phyloP scores from a whole-genome alignment of 2,329 filamentous ascomycete species.

The Lasiodiplodia hormozganensis region DNA sequence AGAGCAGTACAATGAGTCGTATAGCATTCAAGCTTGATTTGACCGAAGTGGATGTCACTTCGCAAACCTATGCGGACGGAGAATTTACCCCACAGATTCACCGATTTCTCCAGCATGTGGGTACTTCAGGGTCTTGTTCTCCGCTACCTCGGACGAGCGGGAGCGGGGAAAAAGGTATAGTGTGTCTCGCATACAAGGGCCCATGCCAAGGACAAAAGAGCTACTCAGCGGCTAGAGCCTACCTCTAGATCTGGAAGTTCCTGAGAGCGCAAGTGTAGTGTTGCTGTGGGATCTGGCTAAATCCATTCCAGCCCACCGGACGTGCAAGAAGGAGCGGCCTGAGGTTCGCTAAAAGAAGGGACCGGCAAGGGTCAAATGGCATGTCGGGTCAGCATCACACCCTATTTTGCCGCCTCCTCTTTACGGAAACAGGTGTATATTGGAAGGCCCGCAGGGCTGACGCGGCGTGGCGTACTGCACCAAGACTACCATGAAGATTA shows the following conservation, averaged over 20 bases:
- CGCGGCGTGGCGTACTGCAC: neutral
- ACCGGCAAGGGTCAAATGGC: slow-evolving; percentile 6
- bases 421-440: neutral
- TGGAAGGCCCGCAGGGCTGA: slow-evolving; percentile 11
- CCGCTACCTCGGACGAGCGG: slow-evolving; percentile 12
- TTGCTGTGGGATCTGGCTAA: neutral
- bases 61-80: neutral
- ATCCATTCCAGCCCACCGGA: slow-evolving; percentile 17
- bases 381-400: neutral
- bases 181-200: neutral
- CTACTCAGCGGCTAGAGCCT: neutral
- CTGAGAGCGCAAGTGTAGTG: neutral
- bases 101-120: neutral
- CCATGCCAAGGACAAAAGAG: neutral
- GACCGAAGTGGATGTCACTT: neutral
- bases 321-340: neutral
- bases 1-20: neutral
- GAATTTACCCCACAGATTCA: neutral
- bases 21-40: neutral
- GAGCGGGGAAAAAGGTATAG: neutral
- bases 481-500: slow-evolving; percentile 1
- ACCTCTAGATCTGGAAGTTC: neutral
- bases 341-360: neutral
- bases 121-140: neutral
- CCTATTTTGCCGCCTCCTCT: slow-evolving; percentile 13